A percentile compares a stretch with the other conserved stretches of the same genome.
Evolutionary conservation across 805 yeast genomes (phyloP).

Genomic region (Myxozyma lipomycoides): DNA sequence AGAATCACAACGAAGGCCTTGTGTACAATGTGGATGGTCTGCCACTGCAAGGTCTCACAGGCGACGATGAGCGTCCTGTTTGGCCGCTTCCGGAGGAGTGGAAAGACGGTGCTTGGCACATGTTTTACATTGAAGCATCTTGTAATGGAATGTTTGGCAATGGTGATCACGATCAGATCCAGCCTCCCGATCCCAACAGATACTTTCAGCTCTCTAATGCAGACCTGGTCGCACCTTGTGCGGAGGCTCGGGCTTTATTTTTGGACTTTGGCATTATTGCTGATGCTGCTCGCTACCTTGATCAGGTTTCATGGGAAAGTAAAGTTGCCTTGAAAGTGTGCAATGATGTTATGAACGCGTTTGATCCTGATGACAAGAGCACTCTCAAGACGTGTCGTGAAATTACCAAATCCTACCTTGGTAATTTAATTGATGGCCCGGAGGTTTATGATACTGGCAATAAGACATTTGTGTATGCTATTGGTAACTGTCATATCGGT

Average conservation of each 20-base stretch:
- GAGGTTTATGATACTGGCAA: conserved; percentile 48
- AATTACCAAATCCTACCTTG: conserved; percentile 61
- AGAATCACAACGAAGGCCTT: conserved; percentile 79
- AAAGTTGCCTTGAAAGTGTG: conserved; percentile 76
- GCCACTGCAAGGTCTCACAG: conserved; percentile 81
- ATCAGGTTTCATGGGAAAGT: conserved; percentile 73
- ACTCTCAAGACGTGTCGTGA: conserved; percentile 61
- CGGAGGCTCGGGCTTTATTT: conserved; percentile 70
- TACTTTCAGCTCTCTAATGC: conserved; percentile 64
- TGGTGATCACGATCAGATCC: conserved; percentile 51
- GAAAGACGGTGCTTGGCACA: conserved; percentile 50
- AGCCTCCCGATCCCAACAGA: conserved; percentile 68
- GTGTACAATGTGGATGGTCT: conserved; percentile 62
- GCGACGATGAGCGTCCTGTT: conserved; percentile 68
- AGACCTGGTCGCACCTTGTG: conserved; percentile 76
- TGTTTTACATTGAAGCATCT: conserved; percentile 79
- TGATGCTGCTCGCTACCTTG: conserved; percentile 86
- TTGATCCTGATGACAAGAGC: conserved; percentile 64
- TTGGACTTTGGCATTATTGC: conserved; percentile 84
- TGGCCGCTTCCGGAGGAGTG: conserved; percentile 61
- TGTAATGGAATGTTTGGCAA: conserved; percentile 94
- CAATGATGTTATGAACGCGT: conserved; percentile 75
- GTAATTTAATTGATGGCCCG: conserved; percentile 58
- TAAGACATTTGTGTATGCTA: conserved; percentile 63
- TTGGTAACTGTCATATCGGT: conserved; percentile 68